Conservation (phyloP, 108 stramenopile species). For the Skeletonema menzelii region DNA sequence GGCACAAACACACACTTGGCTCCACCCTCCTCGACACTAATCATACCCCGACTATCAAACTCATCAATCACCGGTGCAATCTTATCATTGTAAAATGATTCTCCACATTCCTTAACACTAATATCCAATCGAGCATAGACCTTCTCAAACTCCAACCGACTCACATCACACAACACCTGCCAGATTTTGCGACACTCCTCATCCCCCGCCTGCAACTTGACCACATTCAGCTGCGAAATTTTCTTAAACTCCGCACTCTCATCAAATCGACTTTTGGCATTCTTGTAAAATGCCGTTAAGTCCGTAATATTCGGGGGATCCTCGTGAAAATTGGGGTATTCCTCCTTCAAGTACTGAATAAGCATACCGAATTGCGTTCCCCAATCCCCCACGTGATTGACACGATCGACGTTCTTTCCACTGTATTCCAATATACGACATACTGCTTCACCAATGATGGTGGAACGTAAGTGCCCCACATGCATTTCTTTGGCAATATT, state of each 20-base stretch:
- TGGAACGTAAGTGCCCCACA: constrained; percentile 97
- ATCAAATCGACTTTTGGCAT: constrained; percentile 93
- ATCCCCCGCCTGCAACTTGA: constrained; percentile 96
- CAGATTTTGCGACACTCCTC: constrained; percentile 87
- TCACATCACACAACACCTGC: constrained; percentile 94
- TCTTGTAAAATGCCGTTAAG: constrained; percentile 98
- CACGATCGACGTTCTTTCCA: constrained; percentile 86
- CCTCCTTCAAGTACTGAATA: constrained; percentile 97
- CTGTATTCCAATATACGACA: constrained; percentile 95
- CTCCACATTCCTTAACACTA: constrained; percentile 91
- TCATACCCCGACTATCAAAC: constrained; percentile 68
- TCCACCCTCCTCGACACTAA: constrained; percentile 87
- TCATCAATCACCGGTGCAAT: constrained; percentile 95
- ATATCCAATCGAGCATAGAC: constrained; percentile 97
- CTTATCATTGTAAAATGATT: constrained; percentile 98
- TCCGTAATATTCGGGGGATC: constrained; percentile 90
- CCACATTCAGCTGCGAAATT: constrained; percentile 91
- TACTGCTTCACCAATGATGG: constrained; percentile 98
- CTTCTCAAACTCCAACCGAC: constrained; percentile 94
- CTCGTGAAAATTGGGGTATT: constrained; percentile 77
- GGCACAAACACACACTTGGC: constrained; percentile 93
- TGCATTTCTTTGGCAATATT: constrained; percentile 99
- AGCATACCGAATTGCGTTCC: constrained; percentile 99
- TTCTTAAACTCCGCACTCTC: constrained; percentile 95
- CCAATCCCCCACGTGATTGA: constrained; percentile 99